phyloP scores from a whole-genome alignment of 116 monocot species.

The Trichopus zeylanicus region DNA sequence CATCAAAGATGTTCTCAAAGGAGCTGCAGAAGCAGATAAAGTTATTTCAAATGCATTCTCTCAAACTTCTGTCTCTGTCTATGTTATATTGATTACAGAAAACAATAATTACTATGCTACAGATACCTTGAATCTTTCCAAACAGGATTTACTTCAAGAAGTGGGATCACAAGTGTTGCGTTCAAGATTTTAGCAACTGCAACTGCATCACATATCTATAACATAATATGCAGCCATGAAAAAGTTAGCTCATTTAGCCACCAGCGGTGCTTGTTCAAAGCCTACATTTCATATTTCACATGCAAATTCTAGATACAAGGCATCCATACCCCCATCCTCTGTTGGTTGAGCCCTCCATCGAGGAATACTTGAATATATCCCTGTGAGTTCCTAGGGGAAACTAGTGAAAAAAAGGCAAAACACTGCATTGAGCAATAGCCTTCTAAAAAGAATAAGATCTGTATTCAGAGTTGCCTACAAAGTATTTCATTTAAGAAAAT shows the following conservation, averaged over 20 bases:
- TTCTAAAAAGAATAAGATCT: not conserved
- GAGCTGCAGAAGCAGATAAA: conserved; percentile 40
- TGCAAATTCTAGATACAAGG: not conserved
- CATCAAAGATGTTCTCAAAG: conserved; percentile 84
- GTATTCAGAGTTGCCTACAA: not conserved
- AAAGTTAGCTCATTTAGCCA: not conserved
- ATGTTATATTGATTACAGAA: not conserved
- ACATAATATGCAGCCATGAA: not conserved
- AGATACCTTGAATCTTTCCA: conserved; percentile 88
- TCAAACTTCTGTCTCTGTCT: not conserved
- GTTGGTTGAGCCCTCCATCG: conserved; percentile 93
- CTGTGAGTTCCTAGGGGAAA: conserved; percentile 24
- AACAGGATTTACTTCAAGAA: conserved; percentile 85
- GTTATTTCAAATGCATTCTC: not conserved
- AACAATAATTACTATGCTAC: not conserved
- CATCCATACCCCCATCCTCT: conserved; percentile 85
- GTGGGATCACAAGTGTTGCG: conserved; percentile 80
- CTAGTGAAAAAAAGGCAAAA: conserved; percentile 15
- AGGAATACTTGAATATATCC: conserved; percentile 96
- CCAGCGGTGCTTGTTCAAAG: not conserved
- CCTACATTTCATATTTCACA: not conserved
- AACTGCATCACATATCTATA: conserved; percentile 92
- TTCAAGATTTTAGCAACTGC: conserved; percentile 91
- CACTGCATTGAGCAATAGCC: not conserved
- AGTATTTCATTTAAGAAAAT: not conserved